Conservation (phyloP, 495 filamentous ascomycete species). For the Antarctomyces pellizariae region DNA sequence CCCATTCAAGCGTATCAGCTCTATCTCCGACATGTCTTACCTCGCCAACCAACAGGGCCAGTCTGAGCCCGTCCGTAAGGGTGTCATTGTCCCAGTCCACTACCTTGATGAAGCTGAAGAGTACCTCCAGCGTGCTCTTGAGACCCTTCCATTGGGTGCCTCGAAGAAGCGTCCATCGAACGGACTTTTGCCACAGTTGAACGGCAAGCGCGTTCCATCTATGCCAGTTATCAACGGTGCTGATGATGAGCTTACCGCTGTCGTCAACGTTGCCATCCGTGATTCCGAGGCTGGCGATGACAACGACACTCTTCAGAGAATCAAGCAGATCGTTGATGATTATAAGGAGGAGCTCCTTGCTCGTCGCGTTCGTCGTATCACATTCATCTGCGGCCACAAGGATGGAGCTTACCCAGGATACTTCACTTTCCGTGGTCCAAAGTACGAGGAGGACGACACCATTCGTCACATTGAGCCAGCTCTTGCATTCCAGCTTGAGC, state of each 20-base stretch:
- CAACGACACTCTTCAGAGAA: constrained; percentile 49
- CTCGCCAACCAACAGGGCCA: constrained; percentile 39
- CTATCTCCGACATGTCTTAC: constrained; percentile 92
- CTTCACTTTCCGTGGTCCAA: constrained; percentile 89
- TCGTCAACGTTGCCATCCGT: constrained; percentile 75
- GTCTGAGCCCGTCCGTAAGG: constrained; percentile 64
- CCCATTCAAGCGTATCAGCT: constrained; percentile 60
- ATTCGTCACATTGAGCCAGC: constrained; percentile 96
- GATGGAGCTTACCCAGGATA: constrained; percentile 92
- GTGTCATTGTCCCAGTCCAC: constrained; percentile 78
- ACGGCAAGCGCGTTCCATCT: constrained; percentile 42
- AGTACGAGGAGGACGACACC: constrained; percentile 71
- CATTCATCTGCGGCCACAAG: constrained; percentile 87
- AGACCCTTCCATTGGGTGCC: constrained; percentile 41
- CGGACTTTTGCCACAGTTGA: constrained; percentile 47
- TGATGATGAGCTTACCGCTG: constrained; percentile 63
- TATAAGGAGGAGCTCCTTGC: constrained; percentile 63
- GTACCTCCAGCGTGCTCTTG: constrained; percentile 53
- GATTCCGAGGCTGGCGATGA: constrained; percentile 79
- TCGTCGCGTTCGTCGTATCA: constrained; percentile 67
- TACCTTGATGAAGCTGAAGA: constrained; percentile 91
- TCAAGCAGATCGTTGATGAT: constrained; percentile 50
- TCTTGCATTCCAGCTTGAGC: constrained; percentile 91
- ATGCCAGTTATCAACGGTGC: constrained; percentile 21
- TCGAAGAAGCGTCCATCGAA: constrained; percentile 21